Percentiles rank a stretch among this genome's conserved stretches.
These are phyloP conservation scores for Nitzschia sp. DNA, from an alignment of 108 stramenopile genomes.

Conservation along the genomic window DNA sequence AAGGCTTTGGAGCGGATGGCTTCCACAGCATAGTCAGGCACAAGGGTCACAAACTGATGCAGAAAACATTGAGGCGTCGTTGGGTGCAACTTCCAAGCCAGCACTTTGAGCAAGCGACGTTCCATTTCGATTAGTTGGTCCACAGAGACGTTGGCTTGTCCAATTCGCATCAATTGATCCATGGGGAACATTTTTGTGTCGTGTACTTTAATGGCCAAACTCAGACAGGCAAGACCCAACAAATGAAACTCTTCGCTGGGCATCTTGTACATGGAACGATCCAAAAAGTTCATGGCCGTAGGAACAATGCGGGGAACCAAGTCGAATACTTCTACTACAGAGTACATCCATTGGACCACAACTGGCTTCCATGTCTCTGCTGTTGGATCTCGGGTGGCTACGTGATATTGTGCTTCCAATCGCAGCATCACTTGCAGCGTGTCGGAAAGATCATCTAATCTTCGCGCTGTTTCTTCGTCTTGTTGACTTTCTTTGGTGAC, in stretches of 20 bases:
- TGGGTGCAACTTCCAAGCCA: constrained; percentile 29
- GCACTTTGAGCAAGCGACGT: neutral
- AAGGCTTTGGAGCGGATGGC: constrained; percentile 21
- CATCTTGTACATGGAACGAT: neutral
- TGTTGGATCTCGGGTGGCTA: neutral
- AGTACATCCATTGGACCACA: constrained; percentile 28
- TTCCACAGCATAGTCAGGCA: constrained; percentile 20
- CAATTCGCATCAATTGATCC: constrained; percentile 19
- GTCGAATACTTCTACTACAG: constrained; percentile 17
- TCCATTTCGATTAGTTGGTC: constrained; percentile 9
- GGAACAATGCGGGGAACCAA: constrained; percentile 24
- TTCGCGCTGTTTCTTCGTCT: neutral
- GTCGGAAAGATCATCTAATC: constrained; percentile 21
- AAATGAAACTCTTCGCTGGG: constrained; percentile 14
- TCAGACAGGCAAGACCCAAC: constrained; percentile 11
- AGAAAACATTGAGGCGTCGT: constrained; percentile 21
- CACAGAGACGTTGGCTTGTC: constrained; percentile 1
- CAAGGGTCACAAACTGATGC: constrained; percentile 23
- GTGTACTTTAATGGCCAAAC: constrained; percentile 23
- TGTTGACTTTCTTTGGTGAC: neutral
- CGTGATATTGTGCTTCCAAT: constrained; percentile 12
- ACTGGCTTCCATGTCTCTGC: neutral
- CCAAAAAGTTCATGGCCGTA: constrained; percentile 26
- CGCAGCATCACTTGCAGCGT: constrained; percentile 5
- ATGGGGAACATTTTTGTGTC: constrained; percentile 36